Conservation (phyloP, 805 yeast species). For the Yamadazyma phyllophila region DNA sequence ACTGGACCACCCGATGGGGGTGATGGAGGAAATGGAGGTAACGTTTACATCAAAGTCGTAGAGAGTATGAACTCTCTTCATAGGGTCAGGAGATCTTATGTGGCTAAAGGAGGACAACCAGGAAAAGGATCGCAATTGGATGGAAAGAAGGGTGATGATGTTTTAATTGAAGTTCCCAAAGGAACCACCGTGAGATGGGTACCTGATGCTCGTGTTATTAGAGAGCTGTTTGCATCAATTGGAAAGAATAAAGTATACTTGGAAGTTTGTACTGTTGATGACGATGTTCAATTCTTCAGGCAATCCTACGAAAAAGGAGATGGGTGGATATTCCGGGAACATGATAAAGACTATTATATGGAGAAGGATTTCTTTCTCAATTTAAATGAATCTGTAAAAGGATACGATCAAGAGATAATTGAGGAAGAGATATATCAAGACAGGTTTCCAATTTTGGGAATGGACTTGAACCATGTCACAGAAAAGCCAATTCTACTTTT, state of each 20-base stretch:
- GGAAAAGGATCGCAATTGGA: constrained; percentile 80
- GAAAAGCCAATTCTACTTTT: constrained; percentile 66
- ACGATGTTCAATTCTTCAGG: constrained; percentile 54
- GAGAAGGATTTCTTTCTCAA: constrained; percentile 64
- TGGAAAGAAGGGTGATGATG: constrained; percentile 81
- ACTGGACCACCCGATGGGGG: constrained; percentile 99
- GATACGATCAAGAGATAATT: constrained; percentile 58
- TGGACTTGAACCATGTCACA: constrained; percentile 64
- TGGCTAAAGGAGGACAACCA: constrained; percentile 66
- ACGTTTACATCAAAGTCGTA: constrained; percentile 78
- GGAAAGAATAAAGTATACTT: constrained; percentile 12
- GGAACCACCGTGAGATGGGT: constrained; percentile 89
- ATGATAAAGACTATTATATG: constrained; percentile 66
- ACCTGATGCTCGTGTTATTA: constrained; percentile 60
- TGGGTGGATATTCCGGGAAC: constrained; percentile 88
- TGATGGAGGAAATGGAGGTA: constrained; percentile 95
- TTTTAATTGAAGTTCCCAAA: constrained; percentile 81
- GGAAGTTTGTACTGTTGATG: constrained; percentile 7
- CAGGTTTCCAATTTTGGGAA: constrained; percentile 75
- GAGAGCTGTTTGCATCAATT: constrained; percentile 21
- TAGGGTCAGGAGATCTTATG: constrained; percentile 61
- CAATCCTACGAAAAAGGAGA: constrained; percentile 63
- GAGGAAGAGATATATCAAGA: constrained; percentile 62
- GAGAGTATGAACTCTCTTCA: constrained; percentile 71
- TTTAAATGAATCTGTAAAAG: constrained; percentile 60